These are phyloP conservation scores for Fusarium foetens DNA, from an alignment of 2,329 filamentous ascomycete species.

Conservation along the genomic window DNA sequence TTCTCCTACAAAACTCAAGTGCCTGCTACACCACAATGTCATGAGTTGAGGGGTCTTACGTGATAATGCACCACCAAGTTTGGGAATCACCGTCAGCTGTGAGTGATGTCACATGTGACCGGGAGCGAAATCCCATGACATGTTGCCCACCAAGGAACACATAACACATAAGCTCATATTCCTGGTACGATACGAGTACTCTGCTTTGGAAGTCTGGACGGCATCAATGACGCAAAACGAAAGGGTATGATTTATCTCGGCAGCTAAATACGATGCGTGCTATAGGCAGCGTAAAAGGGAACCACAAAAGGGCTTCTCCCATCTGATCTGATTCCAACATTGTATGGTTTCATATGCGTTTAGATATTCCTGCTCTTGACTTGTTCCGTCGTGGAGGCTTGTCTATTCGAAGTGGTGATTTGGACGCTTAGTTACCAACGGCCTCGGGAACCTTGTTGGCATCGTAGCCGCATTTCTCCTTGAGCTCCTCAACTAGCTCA, in stretches of 20 bases:
- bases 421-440: conserved; percentile 51
- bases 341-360: conserved; percentile 23
- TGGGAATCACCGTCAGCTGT: conserved; percentile 8
- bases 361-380: conserved; percentile 25
- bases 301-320: conserved; percentile 5
- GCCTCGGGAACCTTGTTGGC: conserved; percentile 70
- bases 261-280: conserved; percentile 23
- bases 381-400: conserved; percentile 19
- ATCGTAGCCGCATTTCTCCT: conserved; percentile 75
- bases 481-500: conserved; percentile 75
- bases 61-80: conserved; percentile 3
- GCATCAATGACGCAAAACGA: conserved; percentile 17
- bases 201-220: neutral
- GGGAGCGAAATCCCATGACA: neutral
- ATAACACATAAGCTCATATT: neutral
- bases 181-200: neutral
- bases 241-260: conserved; percentile 36
- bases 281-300: conserved; percentile 11
- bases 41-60: neutral
- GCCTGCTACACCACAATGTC: neutral
- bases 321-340: conserved; percentile 16
- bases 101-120: conserved; percentile 11
- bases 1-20: neutral
- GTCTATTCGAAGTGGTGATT: conserved; percentile 9
- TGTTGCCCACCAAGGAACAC: neutral